Conservation (phyloP, 495 filamentous ascomycete genomes). For the Terfezia claveryi region DNA sequence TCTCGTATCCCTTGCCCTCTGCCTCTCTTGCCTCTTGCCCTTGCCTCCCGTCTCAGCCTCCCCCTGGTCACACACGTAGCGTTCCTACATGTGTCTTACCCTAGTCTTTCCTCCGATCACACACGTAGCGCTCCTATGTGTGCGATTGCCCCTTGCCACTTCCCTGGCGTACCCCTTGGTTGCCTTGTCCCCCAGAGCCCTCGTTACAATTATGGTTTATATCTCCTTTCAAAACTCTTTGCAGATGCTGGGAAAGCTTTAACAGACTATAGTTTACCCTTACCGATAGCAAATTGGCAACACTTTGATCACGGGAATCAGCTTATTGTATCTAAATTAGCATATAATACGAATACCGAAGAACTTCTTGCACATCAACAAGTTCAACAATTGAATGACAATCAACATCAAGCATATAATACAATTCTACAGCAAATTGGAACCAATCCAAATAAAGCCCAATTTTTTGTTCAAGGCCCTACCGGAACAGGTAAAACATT, state of each 20-base stretch:
- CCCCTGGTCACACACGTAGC: too few species aligned
- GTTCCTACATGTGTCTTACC: too few species aligned
- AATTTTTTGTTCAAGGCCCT: conserved; percentile 8
- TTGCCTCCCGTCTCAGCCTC: too few species aligned
- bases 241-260: not conserved
- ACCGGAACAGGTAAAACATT: conserved; percentile 9
- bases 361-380: not conserved
- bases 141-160: too few species aligned
- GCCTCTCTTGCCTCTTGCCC: too few species aligned
- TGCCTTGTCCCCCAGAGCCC: too few species aligned
- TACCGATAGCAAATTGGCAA: not conserved
- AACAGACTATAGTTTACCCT: not conserved
- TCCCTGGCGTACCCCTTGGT: too few species aligned
- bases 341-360: not conserved
- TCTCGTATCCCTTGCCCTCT: too few species aligned
- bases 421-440: not conserved
- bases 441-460: not conserved
- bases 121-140: too few species aligned
- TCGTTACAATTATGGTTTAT: too few species aligned
- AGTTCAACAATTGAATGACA: not conserved
- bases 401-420: not conserved
- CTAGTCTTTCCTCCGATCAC: too few species aligned
- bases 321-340: not conserved
- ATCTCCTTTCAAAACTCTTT: not conserved
- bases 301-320: not conserved